Evolutionary conservation across 139 green algal genomes (phyloP).

Genomic region (Coelastrella sp.): DNA sequence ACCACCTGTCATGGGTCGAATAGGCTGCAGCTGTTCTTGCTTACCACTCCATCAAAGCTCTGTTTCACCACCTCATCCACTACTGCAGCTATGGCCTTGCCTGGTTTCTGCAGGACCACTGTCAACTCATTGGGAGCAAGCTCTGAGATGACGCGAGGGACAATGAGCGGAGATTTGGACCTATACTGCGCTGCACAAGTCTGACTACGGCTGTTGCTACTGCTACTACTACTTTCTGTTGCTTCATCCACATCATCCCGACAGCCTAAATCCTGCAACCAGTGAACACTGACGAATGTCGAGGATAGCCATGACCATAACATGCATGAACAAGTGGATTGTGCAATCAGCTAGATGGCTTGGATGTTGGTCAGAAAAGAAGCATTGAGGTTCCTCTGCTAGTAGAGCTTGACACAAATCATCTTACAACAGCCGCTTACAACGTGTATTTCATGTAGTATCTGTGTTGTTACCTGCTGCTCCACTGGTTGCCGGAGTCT

Average conservation of each 20-base stretch:
- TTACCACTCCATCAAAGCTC: slow-evolving; percentile 65
- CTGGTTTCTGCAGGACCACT: slow-evolving; percentile 31
- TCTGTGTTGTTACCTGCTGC: no score
- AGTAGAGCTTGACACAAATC: no score
- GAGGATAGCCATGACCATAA: no score
- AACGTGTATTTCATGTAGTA: no score
- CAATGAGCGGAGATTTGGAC: slow-evolving; percentile 38
- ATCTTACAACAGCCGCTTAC: no score
- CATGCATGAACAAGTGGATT: no score
- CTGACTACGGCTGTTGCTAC: neutral
- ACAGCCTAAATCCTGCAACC: slow-evolving; percentile 18
- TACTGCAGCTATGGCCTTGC: slow-evolving; percentile 27
- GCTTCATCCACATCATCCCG: neutral
- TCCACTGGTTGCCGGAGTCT: slow-evolving; percentile 25
- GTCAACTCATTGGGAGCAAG: slow-evolving; percentile 31
- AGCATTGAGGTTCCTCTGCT: no score
- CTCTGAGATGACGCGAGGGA: slow-evolving; percentile 65
- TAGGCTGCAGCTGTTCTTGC: neutral
- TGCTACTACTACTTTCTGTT: no score
- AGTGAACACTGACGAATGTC: no score
- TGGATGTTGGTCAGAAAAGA: no score
- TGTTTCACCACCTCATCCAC: slow-evolving; percentile 27
- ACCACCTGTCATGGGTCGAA: no score
- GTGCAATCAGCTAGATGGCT: no score
- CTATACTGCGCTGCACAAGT: neutral